Percentiles rank a stretch among this genome's conserved stretches.
These are phyloP conservation scores for Tolypocladium album DNA, from an alignment of 2,329 filamentous ascomycete species.

Conservation along the genomic window DNA sequence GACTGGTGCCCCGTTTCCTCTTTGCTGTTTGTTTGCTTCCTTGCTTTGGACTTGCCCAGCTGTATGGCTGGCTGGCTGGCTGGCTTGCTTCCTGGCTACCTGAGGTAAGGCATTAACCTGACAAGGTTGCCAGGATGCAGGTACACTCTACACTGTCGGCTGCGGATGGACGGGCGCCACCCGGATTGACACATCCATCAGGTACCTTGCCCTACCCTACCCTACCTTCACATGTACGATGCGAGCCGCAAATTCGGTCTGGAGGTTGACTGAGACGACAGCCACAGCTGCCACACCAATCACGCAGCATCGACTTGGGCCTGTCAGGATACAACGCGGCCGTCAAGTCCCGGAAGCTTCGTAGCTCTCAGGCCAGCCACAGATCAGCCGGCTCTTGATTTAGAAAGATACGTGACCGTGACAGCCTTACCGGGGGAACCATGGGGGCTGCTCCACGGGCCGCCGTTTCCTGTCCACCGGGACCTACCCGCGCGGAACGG, in stretches of 20 bases:
- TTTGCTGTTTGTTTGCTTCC: background rate
- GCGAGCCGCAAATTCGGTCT: background rate
- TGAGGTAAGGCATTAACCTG: background rate
- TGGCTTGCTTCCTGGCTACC: background rate
- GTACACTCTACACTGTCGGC: background rate
- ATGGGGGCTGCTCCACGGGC: background rate
- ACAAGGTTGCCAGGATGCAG: background rate
- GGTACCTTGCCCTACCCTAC: background rate
- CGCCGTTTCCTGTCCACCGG: background rate
- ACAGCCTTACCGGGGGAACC: background rate
- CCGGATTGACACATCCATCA: background rate
- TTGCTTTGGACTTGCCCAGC: background rate
- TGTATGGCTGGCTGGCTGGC: background rate
- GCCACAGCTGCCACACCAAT: background rate
- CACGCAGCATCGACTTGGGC: background rate
- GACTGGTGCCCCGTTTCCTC: background rate
- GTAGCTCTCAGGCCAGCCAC: background rate
- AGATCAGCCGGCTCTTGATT: background rate
- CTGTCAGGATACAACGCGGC: background rate
- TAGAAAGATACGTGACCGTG: background rate
- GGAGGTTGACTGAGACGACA: constrained; percentile 1
- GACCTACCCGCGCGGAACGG: background rate
- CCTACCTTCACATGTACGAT: background rate
- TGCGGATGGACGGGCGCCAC: constrained; percentile 1
- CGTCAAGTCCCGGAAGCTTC: too few species aligned